Evolutionary conservation across 495 filamentous ascomycete genomes (phyloP), one percentile per base, ranked within the genome.

Genomic region (Podospora fimiseda): DNA sequence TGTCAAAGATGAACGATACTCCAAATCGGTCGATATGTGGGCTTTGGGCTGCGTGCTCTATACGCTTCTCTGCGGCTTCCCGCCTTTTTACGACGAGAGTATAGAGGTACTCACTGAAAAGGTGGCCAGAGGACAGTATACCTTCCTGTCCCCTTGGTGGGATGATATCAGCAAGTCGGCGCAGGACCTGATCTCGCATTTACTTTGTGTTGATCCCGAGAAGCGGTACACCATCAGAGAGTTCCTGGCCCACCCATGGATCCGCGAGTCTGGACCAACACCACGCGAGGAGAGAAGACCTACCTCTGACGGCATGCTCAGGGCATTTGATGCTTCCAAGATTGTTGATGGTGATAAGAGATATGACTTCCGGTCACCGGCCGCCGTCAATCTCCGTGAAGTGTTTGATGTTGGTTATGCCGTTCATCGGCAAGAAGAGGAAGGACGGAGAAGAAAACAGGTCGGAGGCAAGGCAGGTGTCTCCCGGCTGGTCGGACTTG

Each of bases 11-110:
- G 93, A 98, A 67, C 83, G 92, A 36, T 98, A 98, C 63, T 97
- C 93, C 6, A 98, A 97, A 75, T 91, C 89, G 60, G 93, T 98
- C 38, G 93, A 98, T 58, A 98, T 98, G 93, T 98, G 93, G 93
- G 93, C 93, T 11, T 70, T 98, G 36, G 93, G 93, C 9, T 98
- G 93, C 70, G 93, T 98, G 7, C 80, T 98, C 15, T 98, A 98
- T 70, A 98, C 93, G 0, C 74, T 98, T 3, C 82, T 98, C 20
- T 98, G 93, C 61, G 93, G 93, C 24, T 98, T 98, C 72, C 93
- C 93, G 14, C 93, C 93, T 3, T 98, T 98, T 71, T 98, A 98
- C 72, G 93, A 98, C 62, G 93, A 98, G 68, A 94, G 88, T 60
- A 97, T 98, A 60, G 90, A 95, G 59, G 85, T 95, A 2, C 81